Evolutionary conservation across 257 asterid species (phyloP).

Genomic region (Capsicum rhomboideum): DNA sequence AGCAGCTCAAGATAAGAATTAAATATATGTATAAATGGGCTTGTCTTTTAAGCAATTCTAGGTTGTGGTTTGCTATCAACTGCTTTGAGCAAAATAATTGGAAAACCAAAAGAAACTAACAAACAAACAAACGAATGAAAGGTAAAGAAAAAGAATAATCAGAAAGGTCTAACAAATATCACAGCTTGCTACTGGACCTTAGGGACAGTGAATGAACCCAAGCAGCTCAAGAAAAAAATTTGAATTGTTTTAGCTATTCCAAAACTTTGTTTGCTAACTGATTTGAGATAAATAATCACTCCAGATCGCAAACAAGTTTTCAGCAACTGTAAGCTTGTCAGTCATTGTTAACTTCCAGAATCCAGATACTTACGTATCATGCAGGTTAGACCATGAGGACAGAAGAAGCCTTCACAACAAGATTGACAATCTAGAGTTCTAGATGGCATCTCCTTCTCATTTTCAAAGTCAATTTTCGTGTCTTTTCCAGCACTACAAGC

Average conservation of each 20-base stretch:
- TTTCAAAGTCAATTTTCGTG: constrained; percentile 21
- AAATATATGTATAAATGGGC: neutral
- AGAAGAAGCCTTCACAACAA: constrained; percentile 86
- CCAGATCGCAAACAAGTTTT: neutral
- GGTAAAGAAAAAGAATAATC: neutral
- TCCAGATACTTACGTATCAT: constrained; percentile 71
- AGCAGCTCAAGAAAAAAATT: neutral
- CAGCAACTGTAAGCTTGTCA: neutral
- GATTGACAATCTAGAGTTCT: constrained; percentile 62
- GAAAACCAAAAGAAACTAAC: neutral
- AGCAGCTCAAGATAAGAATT: neutral
- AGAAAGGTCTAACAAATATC: neutral
- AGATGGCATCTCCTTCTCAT: constrained; percentile 36
- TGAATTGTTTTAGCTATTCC: neutral
- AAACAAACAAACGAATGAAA: neutral
- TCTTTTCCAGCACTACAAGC: constrained; percentile 51
- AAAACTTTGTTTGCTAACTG: neutral
- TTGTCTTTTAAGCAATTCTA: neutral
- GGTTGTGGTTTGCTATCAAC: neutral
- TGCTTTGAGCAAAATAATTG: neutral
- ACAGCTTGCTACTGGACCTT: neutral
- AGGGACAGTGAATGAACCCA: neutral
- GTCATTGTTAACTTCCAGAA: neutral
- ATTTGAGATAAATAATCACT: neutral
- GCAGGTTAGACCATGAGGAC: constrained; percentile 85